Evolutionary conservation across 768 basidiomycete species (phyloP), one percentile per base, ranked within the genome.

Genomic region (Suillus subluteus): DNA sequence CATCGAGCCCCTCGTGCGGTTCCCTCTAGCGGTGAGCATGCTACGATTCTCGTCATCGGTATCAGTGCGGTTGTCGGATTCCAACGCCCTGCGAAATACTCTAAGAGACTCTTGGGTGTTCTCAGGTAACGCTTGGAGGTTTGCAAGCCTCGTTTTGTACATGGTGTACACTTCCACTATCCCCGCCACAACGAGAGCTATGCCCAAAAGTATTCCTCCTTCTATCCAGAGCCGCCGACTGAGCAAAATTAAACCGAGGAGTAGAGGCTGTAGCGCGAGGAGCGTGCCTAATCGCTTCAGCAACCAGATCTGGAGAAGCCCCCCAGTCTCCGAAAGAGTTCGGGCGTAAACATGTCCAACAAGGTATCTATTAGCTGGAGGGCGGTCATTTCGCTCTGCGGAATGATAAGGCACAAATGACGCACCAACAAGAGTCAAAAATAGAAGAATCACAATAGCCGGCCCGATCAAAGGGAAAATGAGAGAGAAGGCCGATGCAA

Each of bases 391-490:
- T 48, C 41, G 8, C 35, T 15, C 37, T 66, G 40, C 41, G 23
- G 35, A 62, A 38, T 40, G 43, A 44, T 48, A 58, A 48, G 44
- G 55, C 32, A 4, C 26, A 30, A n/a, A 18, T 16, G 37, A 66
- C 87, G 67, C 74, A 89, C 90, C 89, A 69, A 92, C 82, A 65
- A 92, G 78, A 12, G 88, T 87, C 18, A 92, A 79, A 62, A 90
- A 80, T 2, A 94, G 76, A 62, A 94, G 76, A 44, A 93, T 67
- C 58, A 86, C 81, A 40, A 90, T 88, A 63, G 91, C 88, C 58
- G 92, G 90, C 1, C 85, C 88, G 65, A 94, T 86, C 63, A 94
- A 78, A 2, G 93, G 92, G 75, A 94, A 94, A 64, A 94, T 86
- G 56, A 93, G 77, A 35, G 87, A 80, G 79, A 94, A 92, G 9